phyloP scores from a whole-genome alignment of 2,329 filamentous ascomycete genomes.

The Apiospora arundinis region DNA sequence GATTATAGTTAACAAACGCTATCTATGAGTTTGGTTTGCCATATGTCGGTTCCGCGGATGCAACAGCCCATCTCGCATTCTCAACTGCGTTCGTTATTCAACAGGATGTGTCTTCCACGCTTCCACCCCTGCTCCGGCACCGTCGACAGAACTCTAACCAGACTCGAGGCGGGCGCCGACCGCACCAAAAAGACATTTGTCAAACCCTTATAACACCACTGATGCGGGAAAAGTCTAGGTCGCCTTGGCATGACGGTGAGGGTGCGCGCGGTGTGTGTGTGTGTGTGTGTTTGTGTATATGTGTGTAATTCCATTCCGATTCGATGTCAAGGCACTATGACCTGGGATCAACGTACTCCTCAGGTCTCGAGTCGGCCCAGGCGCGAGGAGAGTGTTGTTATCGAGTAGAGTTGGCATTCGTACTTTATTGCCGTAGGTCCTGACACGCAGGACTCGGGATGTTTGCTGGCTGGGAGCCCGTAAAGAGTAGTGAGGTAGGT shows the following conservation, averaged over 20 bases:
- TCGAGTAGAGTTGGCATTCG: not conserved
- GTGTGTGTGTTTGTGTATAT: not conserved
- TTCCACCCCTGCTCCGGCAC: constrained; percentile 1
- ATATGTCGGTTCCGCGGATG: not conserved
- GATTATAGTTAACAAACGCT: constrained; percentile 18
- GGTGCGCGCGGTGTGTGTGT: not conserved
- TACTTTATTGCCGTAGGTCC: not conserved
- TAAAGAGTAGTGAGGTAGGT: not conserved
- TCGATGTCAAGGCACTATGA: not conserved
- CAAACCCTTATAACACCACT: constrained; percentile 15
- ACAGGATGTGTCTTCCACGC: not conserved
- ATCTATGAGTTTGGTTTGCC: constrained; percentile 7
- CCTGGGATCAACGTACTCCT: not conserved
- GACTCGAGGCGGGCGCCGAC: constrained; percentile 3
- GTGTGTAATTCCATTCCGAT: not conserved
- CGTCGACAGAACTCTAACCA: constrained; percentile 11
- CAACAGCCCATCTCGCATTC: not conserved
- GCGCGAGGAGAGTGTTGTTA: not conserved
- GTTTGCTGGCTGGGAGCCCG: not conserved
- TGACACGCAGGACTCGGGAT: not conserved
- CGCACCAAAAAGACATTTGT: constrained; percentile 10
- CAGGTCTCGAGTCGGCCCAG: not conserved
- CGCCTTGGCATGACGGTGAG: not conserved
- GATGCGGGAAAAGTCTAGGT: constrained; percentile 15
- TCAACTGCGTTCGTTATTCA: constrained; percentile 16